Evolutionary conservation across 345 rosid genomes (phyloP).

Genomic region (Arabis alpina): DNA sequence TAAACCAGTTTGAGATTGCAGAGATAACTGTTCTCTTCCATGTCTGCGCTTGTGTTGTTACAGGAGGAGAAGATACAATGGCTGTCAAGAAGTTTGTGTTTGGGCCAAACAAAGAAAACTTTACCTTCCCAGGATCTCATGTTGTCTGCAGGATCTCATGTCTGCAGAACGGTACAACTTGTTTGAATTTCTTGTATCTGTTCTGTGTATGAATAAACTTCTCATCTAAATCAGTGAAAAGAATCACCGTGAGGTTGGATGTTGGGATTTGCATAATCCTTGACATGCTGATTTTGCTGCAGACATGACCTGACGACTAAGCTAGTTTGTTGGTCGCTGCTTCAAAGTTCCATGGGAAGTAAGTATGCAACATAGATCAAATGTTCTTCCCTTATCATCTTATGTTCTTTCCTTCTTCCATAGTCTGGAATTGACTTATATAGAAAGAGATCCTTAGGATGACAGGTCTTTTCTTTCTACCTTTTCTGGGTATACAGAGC

Average conservation of each 20-base stretch:
- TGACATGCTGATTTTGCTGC: no score
- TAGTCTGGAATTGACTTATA: not conserved
- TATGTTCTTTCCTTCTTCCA: not conserved
- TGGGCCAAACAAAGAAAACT: no score
- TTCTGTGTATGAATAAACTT: no score
- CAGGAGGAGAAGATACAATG: not conserved
- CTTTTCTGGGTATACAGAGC: not conserved
- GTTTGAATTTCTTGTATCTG: no score
- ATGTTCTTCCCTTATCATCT: not conserved
- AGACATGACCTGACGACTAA: not conserved
- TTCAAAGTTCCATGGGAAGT: not conserved
- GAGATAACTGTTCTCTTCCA: slow-evolving; percentile 14
- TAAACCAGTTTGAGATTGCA: slow-evolving; percentile 1
- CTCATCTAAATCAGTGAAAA: no score
- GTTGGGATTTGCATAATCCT: no score
- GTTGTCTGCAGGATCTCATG: no score
- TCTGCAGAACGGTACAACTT: no score
- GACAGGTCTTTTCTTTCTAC: not conserved
- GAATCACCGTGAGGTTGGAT: no score
- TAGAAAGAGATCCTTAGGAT: not conserved
- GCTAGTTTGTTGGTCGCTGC: slow-evolving; percentile 10
- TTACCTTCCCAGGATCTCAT: no score
- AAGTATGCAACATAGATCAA: slow-evolving; percentile 2
- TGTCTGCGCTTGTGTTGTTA: slow-evolving; percentile 13
- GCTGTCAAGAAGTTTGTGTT: not conserved